phyloP scores from a whole-genome alignment of 257 asterid species.

The Solanum commersonii region DNA sequence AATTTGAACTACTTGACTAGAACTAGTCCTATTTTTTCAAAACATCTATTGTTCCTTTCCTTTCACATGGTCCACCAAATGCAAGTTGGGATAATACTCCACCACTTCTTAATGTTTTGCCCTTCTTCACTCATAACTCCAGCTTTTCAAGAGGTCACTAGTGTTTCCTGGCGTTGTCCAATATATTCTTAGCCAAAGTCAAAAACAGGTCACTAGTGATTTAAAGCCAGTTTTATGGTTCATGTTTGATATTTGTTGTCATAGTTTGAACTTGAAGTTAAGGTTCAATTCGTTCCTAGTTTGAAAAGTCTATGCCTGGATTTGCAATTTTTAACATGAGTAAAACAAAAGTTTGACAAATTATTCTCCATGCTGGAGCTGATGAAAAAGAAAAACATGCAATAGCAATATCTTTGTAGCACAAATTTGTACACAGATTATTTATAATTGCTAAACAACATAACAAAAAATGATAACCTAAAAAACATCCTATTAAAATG shows the following conservation, averaged over 20 bases:
- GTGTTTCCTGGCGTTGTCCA: not conserved
- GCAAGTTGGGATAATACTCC: not conserved
- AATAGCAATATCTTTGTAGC: not conserved
- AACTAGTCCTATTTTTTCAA: not conserved
- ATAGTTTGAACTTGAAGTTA: not conserved
- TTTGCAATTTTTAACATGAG: not conserved
- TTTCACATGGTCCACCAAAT: not conserved
- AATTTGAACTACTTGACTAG: not conserved
- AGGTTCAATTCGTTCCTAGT: not conserved
- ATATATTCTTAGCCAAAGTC: not conserved
- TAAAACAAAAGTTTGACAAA: not conserved
- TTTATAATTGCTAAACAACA: not conserved
- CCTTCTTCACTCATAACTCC: not conserved
- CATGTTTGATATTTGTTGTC: not conserved
- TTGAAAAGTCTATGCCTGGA: not conserved
- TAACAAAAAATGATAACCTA: not conserved
- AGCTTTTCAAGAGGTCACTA: not conserved
- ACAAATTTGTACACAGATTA: not conserved
- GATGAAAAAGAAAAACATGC: not conserved
- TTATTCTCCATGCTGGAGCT: not conserved
- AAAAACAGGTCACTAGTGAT: not conserved
- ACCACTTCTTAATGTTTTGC: not conserved
- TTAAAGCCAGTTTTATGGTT: not conserved
- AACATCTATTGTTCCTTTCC: not conserved
- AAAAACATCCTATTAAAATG: not conserved